Evolutionary conservation across 208 protist species (phyloP).

Genomic region (Leishmania major): DNA sequence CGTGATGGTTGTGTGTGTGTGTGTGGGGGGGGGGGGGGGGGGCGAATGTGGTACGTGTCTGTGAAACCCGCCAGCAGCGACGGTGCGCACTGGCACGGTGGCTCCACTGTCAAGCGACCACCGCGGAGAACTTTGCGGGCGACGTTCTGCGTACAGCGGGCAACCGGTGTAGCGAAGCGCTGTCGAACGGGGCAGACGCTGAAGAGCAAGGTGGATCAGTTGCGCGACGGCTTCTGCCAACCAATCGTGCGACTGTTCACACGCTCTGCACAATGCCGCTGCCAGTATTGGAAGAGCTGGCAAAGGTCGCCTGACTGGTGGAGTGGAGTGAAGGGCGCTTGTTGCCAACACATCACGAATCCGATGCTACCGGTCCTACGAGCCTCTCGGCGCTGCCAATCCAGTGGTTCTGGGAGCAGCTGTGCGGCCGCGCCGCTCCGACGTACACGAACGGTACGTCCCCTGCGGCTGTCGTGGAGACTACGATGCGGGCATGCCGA

Average conservation of each 20-base stretch:
- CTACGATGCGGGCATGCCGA: neutral
- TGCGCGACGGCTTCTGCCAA: neutral
- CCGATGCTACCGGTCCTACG: neutral
- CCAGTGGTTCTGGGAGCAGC: constrained; percentile 22
- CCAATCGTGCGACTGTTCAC: too few species aligned
- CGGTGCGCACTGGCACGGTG: constrained; percentile 1
- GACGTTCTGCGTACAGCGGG: constrained; percentile 5
- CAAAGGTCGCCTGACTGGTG: constrained; percentile 12
- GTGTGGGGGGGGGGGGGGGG: too few species aligned
- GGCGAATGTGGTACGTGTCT: neutral
- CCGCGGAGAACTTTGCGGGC: constrained; percentile 15
- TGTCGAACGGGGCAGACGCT: neutral
- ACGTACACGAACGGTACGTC: neutral
- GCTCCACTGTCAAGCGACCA: neutral
- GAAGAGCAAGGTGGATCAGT: neutral
- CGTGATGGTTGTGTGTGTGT: neutral
- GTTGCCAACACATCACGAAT: neutral
- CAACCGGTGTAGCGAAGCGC: neutral
- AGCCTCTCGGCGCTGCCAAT: neutral
- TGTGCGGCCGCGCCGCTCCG: constrained; percentile 17
- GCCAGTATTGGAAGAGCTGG: constrained; percentile 19
- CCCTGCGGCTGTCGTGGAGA: constrained; percentile 9
- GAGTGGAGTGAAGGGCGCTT: neutral
- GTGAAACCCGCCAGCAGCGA: constrained; percentile 6
- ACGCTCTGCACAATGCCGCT: constrained; percentile 8